Evolutionary conservation across 768 basidiomycete genomes (phyloP), one percentile per base, ranked within the genome.

Genomic region (Russula ochroleuca): DNA sequence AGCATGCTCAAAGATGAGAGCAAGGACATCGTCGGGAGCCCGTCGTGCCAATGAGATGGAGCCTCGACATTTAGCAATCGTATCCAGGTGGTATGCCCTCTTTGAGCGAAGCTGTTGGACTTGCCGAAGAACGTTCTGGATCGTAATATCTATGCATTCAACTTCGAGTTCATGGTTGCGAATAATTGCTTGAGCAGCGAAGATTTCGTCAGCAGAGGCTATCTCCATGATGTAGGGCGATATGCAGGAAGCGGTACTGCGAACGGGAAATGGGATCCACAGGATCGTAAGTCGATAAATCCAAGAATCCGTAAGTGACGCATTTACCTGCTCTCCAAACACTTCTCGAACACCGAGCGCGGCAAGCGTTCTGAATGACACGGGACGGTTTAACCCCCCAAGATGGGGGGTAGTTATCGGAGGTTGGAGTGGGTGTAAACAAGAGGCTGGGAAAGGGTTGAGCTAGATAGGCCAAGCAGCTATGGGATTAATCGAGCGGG

Each of bases 41-140:
- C 79, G 81, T n/a, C 78, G 78, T 9, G 83, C 85, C 45, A 85
- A 77, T 2, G 83, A 83, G 50, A 81, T 78, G 40, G 79, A 71
- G 33, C 83, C 80, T 65, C 75, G 76, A 68, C 72, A 79, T 37
- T 74, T 75, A 38, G 73, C 74, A 62, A 84, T 80, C 31, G 74
- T 72, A n/a, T 76, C 73, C 52, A 74, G 63, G 69, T 84, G 78
- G 58, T 76, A 71, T 47, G 69, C 68, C 71, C 78, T 81, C 68
- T 75, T 75, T 58, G 78, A 73, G 61, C 79, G 76, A 23, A 85
- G 73, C 54, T 72, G 74, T 47, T 78, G 75, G 49, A 83, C 71
- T 14, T 75, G 72, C 45, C 71, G 71, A 64, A 76, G 69, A 37
- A 82, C 72, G n/a, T 51, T 62, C 35, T 78, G 75, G 25, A 83